Evolutionary conservation across 768 basidiomycete species (phyloP).

Genomic region (Suillus bovinus): DNA sequence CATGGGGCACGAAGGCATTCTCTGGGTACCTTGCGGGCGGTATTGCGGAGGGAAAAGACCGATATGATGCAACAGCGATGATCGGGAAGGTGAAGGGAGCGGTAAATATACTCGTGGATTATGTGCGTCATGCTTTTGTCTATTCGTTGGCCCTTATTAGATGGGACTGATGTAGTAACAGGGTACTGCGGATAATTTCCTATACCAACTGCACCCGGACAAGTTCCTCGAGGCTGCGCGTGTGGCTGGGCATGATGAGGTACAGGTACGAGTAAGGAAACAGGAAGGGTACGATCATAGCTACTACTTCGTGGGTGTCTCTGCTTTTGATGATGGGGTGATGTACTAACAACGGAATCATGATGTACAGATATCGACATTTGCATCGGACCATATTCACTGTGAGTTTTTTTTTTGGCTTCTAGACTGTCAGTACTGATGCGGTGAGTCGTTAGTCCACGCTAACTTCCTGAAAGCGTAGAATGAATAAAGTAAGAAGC

Average conservation of each 20-base stretch:
- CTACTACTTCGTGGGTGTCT: slow-evolving; percentile 81
- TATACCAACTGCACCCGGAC: slow-evolving; percentile 89
- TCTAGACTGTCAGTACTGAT: slow-evolving; percentile 14
- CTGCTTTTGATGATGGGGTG: neutral
- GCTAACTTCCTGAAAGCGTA: slow-evolving; percentile 83
- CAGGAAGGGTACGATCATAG: slow-evolving; percentile 89
- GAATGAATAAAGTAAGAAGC: slow-evolving; percentile 10
- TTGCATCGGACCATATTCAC: slow-evolving; percentile 85
- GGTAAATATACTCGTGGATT: slow-evolving; percentile 84
- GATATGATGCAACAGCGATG: slow-evolving; percentile 86
- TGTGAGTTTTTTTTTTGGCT: slow-evolving; percentile 52
- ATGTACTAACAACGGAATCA: slow-evolving; percentile 5
- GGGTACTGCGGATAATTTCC: slow-evolving; percentile 82
- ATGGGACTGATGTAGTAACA: slow-evolving; percentile 26
- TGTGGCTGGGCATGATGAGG: slow-evolving; percentile 68
- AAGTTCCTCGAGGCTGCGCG: slow-evolving; percentile 82
- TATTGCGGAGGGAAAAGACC: slow-evolving; percentile 66
- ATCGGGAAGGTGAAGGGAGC: slow-evolving; percentile 62
- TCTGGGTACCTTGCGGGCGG: slow-evolving; percentile 79
- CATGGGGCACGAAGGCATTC: slow-evolving; percentile 95
- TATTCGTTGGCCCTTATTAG: neutral
- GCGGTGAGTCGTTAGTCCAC: slow-evolving; percentile 56
- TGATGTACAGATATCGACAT: slow-evolving; percentile 74
- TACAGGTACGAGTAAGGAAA: slow-evolving; percentile 73
- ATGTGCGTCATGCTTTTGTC: slow-evolving; percentile 46